Percentiles rank a stretch among this genome's conserved stretches.
These are phyloP conservation scores for Pichia nanzhaoensis DNA, from an alignment of 805 yeast genomes.

Conservation along the genomic window DNA sequence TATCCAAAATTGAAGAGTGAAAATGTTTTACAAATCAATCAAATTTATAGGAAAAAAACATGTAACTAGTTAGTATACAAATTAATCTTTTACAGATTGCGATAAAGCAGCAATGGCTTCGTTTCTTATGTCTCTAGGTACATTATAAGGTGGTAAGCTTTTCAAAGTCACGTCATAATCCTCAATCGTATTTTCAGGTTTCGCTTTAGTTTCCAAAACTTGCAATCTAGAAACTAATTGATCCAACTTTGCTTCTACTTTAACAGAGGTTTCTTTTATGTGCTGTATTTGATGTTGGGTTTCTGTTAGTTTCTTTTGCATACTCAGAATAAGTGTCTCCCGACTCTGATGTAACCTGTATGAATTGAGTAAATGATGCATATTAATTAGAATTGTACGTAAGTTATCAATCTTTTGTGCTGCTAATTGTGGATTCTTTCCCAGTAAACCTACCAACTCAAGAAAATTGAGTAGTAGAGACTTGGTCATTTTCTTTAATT, in stretches of 20 bases:
- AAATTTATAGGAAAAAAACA: background rate
- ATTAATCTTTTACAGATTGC: background rate
- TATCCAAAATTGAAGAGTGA: background rate
- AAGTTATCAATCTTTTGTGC: slow-evolving; percentile 66
- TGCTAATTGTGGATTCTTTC: slow-evolving; percentile 61
- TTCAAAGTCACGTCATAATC: background rate
- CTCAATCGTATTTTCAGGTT: background rate
- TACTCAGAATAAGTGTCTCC: slow-evolving; percentile 74
- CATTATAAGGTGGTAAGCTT: background rate
- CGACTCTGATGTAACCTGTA: slow-evolving; percentile 94
- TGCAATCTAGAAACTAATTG: slow-evolving; percentile 10
- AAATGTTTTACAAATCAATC: background rate
- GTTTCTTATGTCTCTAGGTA: background rate
- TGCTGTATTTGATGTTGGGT: slow-evolving; percentile 32
- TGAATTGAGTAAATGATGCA: slow-evolving; percentile 86
- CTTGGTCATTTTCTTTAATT: slow-evolving; percentile 71
- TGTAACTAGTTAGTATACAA: background rate
- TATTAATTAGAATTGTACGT: slow-evolving; percentile 72
- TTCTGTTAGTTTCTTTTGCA: slow-evolving; percentile 53
- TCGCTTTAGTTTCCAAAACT: background rate
- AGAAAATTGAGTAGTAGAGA: slow-evolving; percentile 74
- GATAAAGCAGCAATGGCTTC: background rate
- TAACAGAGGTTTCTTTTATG: slow-evolving; percentile 36
- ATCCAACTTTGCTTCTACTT: slow-evolving; percentile 34
- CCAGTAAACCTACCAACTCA: slow-evolving; percentile 72